A percentile compares a stretch with the other conserved stretches of the same genome.
These are phyloP conservation scores for Entomortierella lignicola DNA, from an alignment of 192 early-diverging fungal genomes.

Conservation along the genomic window DNA sequence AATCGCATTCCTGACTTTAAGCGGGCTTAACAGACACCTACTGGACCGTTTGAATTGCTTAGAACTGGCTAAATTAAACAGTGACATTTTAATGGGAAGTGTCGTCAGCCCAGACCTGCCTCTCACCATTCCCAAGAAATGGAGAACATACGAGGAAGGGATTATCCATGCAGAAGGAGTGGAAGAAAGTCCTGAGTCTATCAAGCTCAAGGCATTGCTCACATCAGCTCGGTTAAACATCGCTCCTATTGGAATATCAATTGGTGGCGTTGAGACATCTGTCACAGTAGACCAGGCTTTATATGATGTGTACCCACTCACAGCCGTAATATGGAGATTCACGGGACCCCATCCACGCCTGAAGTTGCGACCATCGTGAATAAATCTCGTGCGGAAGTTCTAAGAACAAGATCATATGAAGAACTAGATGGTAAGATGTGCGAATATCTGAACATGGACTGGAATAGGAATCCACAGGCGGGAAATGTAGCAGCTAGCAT, in stretches of 20 bases:
- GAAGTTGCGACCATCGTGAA: background rate
- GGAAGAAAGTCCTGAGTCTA: background rate
- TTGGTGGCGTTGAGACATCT: slow-evolving; percentile 1
- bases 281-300: background rate
- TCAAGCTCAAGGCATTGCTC: background rate
- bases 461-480: slow-evolving; percentile 2
- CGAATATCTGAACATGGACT: slow-evolving; percentile 7
- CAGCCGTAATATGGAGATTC: too few species aligned
- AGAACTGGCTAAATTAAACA: background rate
- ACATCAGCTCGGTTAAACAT: background rate
- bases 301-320: background rate
- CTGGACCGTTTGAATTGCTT: background rate
- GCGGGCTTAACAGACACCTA: background rate
- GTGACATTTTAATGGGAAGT: background rate
- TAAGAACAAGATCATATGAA: background rate
- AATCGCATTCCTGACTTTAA: background rate
- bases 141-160: slow-evolving; percentile 3
- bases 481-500: slow-evolving; percentile 3
- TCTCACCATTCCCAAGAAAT: background rate
- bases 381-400: background rate
- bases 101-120: background rate
- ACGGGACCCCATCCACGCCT: background rate
- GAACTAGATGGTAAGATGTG: background rate
- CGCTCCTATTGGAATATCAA: background rate
- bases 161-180: background rate